These are phyloP conservation scores for Piloderma croceum DNA, from an alignment of 768 basidiomycete genomes.

Conservation along the genomic window DNA sequence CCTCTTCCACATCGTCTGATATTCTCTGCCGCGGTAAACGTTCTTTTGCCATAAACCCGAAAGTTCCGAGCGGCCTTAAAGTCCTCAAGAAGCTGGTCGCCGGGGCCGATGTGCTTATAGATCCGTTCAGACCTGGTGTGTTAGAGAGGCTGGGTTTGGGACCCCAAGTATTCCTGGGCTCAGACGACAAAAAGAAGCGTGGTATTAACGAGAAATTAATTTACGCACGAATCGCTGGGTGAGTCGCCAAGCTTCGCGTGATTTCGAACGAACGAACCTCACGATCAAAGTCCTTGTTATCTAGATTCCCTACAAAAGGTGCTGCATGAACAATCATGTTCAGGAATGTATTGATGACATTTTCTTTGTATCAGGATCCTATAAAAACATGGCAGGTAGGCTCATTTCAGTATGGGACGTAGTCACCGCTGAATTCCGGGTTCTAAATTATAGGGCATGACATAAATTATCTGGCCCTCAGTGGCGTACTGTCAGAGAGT, in stretches of 20 bases:
- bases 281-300: too few species aligned
- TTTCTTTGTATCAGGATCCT: constrained; percentile 41
- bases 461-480: constrained; percentile 78
- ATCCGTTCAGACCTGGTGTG: constrained; percentile 80
- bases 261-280: constrained; percentile 1
- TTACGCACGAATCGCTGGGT: constrained; percentile 76
- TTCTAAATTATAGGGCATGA: constrained; percentile 82
- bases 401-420: too few species aligned
- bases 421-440: too few species aligned
- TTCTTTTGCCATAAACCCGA: constrained; percentile 67
- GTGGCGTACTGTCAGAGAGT: constrained; percentile 63
- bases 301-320: constrained; percentile 63
- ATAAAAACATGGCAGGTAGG: constrained; percentile 73
- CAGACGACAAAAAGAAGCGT: constrained; percentile 23
- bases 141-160: constrained; percentile 74
- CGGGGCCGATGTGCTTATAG: constrained; percentile 74
- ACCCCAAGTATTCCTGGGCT: constrained; percentile 65
- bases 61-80: constrained; percentile 51
- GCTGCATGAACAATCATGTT: not conserved
- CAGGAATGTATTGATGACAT: constrained; percentile 10
- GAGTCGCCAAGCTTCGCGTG: constrained; percentile 22
- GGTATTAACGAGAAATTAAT: constrained; percentile 61
- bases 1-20: constrained; percentile 40
- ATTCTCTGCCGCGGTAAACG: constrained; percentile 68
- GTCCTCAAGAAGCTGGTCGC: constrained; percentile 53